phyloP scores from a whole-genome alignment of 2,329 filamentous ascomycete species.

The Penicillium sp. region DNA sequence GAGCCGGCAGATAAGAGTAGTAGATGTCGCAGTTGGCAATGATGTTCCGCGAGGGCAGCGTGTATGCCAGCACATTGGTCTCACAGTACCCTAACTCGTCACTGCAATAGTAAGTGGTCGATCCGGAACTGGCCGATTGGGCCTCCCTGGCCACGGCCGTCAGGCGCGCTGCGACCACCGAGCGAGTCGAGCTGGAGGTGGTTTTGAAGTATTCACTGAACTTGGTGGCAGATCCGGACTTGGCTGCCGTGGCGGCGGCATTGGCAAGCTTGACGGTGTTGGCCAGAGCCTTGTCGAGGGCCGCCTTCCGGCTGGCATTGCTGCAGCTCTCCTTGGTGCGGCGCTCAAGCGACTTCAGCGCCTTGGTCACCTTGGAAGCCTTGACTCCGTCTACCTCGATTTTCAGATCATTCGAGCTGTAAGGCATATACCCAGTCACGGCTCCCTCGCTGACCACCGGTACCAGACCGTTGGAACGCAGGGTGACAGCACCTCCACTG shows the following conservation, averaged over 20 bases:
- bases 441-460: constrained; percentile 58
- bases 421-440: constrained; percentile 61
- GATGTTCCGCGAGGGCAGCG: constrained; percentile 57
- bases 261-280: constrained; percentile 52
- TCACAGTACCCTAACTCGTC: constrained; percentile 61
- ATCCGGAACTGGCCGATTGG: constrained; percentile 52
- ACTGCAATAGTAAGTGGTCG: constrained; percentile 62
- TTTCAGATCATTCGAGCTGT: constrained; percentile 62
- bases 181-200: constrained; percentile 50
- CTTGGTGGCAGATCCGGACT: constrained; percentile 45
- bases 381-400: constrained; percentile 61
- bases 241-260: constrained; percentile 58
- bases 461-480: constrained; percentile 62
- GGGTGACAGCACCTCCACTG: constrained; percentile 58
- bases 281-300: constrained; percentile 56
- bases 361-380: constrained; percentile 56
- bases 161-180: constrained; percentile 57
- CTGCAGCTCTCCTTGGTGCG: constrained; percentile 61
- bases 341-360: constrained; percentile 47
- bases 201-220: constrained; percentile 66
- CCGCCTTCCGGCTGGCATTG: constrained; percentile 51
- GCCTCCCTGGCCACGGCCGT: constrained; percentile 61
- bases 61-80: constrained; percentile 63
- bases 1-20: constrained; percentile 53
- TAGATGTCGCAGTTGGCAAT: constrained; percentile 69